Evolutionary conservation across 2,329 filamentous ascomycete species (phyloP).

Genomic region (Zasmidium citrigriseum): DNA sequence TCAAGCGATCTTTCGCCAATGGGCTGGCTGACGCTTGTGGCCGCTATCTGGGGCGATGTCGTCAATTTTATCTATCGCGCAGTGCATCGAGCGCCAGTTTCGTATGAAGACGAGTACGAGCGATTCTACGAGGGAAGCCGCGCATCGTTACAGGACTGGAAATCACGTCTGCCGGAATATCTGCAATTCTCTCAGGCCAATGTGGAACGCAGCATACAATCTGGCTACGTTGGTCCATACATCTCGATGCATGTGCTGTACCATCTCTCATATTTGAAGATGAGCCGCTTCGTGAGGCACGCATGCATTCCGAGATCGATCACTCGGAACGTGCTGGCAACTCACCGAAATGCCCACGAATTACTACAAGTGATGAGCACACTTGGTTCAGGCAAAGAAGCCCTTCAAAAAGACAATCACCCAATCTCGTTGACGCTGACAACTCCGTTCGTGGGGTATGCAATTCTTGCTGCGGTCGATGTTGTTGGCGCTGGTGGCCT

Average conservation of each 20-base stretch:
- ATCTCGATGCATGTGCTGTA: slow-evolving; percentile 68
- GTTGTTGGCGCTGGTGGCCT: slow-evolving; percentile 63
- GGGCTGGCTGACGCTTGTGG: slow-evolving; percentile 63
- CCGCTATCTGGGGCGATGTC: slow-evolving; percentile 66
- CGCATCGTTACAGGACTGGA: slow-evolving; percentile 61
- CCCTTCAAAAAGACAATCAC: slow-evolving; percentile 23
- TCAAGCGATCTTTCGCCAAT: slow-evolving; percentile 52
- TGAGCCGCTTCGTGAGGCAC: slow-evolving; percentile 62
- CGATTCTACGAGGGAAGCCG: slow-evolving; percentile 55
- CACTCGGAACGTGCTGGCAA: slow-evolving; percentile 49
- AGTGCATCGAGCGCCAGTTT: slow-evolving; percentile 44
- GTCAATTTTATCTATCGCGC: slow-evolving; percentile 60
- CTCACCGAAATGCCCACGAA: slow-evolving; percentile 55
- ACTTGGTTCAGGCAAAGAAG: slow-evolving; percentile 21
- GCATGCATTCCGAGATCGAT: slow-evolving; percentile 45
- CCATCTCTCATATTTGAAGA: slow-evolving; percentile 63
- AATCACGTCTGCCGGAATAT: slow-evolving; percentile 55
- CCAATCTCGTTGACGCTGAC: slow-evolving; percentile 48
- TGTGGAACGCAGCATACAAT: slow-evolving; percentile 56
- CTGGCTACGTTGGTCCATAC: slow-evolving; percentile 59
- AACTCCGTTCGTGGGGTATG: slow-evolving; percentile 61
- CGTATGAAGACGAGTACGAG: slow-evolving; percentile 51
- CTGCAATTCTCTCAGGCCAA: slow-evolving; percentile 59
- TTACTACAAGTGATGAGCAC: slow-evolving; percentile 46
- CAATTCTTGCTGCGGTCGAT: slow-evolving; percentile 65